These are phyloP conservation scores for Aegilops tauschii DNA, from an alignment of 176 grass and related monocot species.

Conservation along the genomic window DNA sequence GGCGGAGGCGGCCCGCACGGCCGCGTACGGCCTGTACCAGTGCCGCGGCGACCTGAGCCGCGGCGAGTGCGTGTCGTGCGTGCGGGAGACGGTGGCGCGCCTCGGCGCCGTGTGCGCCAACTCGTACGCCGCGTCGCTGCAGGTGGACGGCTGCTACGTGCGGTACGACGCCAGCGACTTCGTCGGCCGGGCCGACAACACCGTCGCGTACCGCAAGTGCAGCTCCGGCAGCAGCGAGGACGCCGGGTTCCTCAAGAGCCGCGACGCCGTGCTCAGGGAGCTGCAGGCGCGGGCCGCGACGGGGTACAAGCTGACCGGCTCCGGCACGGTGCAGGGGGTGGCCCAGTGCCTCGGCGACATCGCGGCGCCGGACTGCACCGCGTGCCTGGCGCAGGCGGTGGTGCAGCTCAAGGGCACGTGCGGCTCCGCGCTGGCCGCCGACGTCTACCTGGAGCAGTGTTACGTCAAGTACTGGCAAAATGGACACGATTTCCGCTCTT, in stretches of 20 bases:
- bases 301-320: constrained; percentile 53
- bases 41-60: constrained; percentile 62
- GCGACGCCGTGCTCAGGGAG: constrained; percentile 57
- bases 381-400: constrained; percentile 71
- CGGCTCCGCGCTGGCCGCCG: constrained; percentile 55
- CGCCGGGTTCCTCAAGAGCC: constrained; percentile 42
- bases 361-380: constrained; percentile 36
- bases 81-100: constrained; percentile 49
- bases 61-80: constrained; percentile 56
- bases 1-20: background rate
- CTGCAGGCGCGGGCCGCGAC: constrained; percentile 33
- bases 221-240: constrained; percentile 52
- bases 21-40: constrained; percentile 73
- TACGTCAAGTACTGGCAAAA: constrained; percentile 80
- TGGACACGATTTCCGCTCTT: constrained; percentile 43
- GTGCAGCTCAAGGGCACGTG: constrained; percentile 54
- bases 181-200: constrained; percentile 44
- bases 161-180: constrained; percentile 54
- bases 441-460: constrained; percentile 76
- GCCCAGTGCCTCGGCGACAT: constrained; percentile 75
- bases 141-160: constrained; percentile 70
- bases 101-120: constrained; percentile 51
- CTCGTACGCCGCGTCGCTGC: constrained; percentile 65
- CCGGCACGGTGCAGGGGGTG: constrained; percentile 55
- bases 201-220: constrained; percentile 62